Evolutionary conservation across 768 basidiomycete species (phyloP), one percentile per base, ranked within the genome.

Genomic region (Candolleomyces eurysporus): DNA sequence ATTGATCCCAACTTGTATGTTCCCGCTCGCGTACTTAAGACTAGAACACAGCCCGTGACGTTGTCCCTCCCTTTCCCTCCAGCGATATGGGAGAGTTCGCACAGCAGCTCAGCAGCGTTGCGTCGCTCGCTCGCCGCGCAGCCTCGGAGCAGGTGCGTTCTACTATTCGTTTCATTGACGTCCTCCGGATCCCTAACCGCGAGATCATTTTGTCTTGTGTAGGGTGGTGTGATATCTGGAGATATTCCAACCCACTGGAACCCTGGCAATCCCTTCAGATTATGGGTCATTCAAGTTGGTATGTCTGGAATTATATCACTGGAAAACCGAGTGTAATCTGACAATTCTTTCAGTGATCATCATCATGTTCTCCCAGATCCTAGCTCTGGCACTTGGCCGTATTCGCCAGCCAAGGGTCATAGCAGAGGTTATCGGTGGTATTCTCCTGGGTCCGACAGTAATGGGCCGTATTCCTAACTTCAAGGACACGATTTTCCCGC

Each of bases 361-460:
- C 76, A 81, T 97, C 59, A 75, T 75, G 42, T 87, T 95, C 82
- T 86, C 87, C 46, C 91, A 95, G 69, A 61, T 90, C 9, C 84
- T 98, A 10, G 80, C 85, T 0, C 73, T 91, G 21, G 60, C 83
- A 53, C 78, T 97, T 26, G 73, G 78, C 6, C 86, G 81, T 58
- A 85, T 96, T 45, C 86, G 85, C 42, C 96, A 98, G 69, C 96
- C 96, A 1, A 82, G 88, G n/a, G 96, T 98, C 61, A 94, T 97
- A 57, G 88, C 94, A 49, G 96, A 98, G 72, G 90, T 97, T 61
- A 84, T 98, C 60, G 94, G 89, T 0, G 96, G 96, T 22, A 87
- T 98, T 64, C 69, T 98, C 26, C 82, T 98, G 8, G 95, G 94
- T 48, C 86, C 86, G 1, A 80, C 84, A 0, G 83, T 91, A 10